Evolutionary conservation across 768 basidiomycete genomes (phyloP).

Genomic region (Ramaria sp.): DNA sequence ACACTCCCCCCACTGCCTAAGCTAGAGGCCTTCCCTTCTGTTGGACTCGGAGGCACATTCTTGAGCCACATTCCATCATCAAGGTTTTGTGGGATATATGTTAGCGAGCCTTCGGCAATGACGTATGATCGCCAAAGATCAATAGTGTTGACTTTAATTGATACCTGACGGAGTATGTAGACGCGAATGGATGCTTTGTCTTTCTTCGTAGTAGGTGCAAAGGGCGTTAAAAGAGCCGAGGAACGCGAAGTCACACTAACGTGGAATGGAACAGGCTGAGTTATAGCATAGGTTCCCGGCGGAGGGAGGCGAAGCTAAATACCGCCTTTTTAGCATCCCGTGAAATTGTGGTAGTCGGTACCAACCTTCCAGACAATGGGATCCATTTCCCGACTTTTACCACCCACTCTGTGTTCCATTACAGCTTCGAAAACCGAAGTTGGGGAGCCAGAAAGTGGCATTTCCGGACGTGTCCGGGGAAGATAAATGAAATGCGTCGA

Average conservation of each 20-base stretch:
- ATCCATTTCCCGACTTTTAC: conserved; percentile 1
- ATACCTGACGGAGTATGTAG: conserved; percentile 58
- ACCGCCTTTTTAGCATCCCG: not conserved
- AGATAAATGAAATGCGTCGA: conserved; percentile 54
- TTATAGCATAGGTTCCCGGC: conserved; percentile 47
- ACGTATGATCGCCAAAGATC: conserved; percentile 6
- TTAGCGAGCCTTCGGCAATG: conserved; percentile 45
- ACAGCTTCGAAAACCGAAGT: not conserved
- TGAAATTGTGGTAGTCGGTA: not conserved
- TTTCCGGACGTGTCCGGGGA: conserved; percentile 54
- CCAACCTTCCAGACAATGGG: conserved; percentile 7
- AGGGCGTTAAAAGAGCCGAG: conserved; percentile 19
- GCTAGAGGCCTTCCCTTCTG: not conserved
- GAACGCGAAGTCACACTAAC: conserved; percentile 52
- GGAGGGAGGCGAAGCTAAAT: conserved; percentile 44
- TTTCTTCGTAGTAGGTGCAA: conserved; percentile 8
- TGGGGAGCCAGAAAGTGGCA: conserved; percentile 39
- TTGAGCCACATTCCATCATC: conserved; percentile 4
- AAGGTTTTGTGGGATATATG: not conserved
- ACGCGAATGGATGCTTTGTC: conserved; percentile 34
- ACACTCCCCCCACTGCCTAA: not conserved
- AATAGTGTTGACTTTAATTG: conserved; percentile 33
- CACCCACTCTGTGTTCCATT: conserved; percentile 1
- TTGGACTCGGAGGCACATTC: not conserved
- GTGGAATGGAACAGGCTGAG: conserved; percentile 57